These are phyloP conservation scores for Populus deltoides DNA, from an alignment of 345 rosid genomes.

Conservation along the genomic window DNA sequence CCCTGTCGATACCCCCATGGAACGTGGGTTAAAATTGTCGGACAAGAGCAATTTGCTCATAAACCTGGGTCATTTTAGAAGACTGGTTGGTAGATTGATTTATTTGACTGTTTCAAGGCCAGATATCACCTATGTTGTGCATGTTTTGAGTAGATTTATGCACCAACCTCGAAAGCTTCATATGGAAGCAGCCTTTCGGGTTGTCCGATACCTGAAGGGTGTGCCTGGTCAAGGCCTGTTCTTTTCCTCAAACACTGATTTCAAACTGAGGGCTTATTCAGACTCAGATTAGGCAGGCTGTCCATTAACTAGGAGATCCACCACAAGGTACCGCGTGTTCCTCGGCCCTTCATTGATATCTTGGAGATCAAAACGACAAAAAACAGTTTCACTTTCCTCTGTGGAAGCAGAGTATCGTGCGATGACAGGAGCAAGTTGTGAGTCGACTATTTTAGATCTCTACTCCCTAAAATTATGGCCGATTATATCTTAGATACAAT, in stretches of 20 bases:
- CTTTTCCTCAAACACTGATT: background rate
- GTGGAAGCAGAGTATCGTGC: background rate
- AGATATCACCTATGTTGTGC: background rate
- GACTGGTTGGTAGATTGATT: background rate
- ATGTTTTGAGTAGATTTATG: background rate
- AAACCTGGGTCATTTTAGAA: background rate
- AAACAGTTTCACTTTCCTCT: background rate
- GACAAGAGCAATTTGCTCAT: background rate
- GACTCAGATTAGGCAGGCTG: background rate
- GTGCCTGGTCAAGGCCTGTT: background rate
- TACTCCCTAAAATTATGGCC: no score
- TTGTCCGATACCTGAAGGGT: background rate
- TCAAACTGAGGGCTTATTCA: background rate
- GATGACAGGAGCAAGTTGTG: no score
- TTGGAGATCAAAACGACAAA: background rate
- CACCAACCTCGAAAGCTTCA: background rate
- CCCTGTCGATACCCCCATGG: background rate
- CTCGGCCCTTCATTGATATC: background rate
- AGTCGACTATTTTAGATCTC: no score
- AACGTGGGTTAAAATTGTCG: background rate
- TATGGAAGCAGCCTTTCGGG: background rate
- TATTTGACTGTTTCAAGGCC: conserved; percentile 3
- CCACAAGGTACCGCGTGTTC: background rate
- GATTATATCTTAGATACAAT: no score
- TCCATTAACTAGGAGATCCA: background rate